phyloP scores from a whole-genome alignment of 176 grass and related monocot species.

The Olyra latifolia region DNA sequence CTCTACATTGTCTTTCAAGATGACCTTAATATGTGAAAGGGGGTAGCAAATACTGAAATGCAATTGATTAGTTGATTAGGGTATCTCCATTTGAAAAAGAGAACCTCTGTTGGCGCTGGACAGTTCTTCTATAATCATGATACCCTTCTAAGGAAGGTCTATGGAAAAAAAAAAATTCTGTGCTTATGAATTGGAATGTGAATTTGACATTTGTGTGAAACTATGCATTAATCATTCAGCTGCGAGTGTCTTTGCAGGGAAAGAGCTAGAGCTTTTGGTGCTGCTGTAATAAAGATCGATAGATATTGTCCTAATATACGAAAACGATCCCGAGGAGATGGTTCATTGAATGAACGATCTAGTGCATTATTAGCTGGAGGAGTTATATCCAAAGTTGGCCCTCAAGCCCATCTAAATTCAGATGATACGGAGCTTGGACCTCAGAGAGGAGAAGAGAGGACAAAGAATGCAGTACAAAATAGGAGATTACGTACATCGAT shows the following conservation, averaged over 20 bases:
- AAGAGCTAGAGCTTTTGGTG: slow-evolving; percentile 48
- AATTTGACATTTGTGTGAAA: slow-evolving; percentile 12
- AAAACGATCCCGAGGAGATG: slow-evolving; percentile 69
- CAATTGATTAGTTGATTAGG: slow-evolving; percentile 10
- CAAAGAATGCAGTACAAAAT: slow-evolving; percentile 61
- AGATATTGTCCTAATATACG: slow-evolving; percentile 47
- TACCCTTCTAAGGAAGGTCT: neutral
- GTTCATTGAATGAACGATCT: slow-evolving; percentile 57
- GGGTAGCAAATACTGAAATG: slow-evolving; percentile 18
- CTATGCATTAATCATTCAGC: slow-evolving; percentile 27
- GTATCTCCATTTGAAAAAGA: slow-evolving; percentile 27
- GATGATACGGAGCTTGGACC: slow-evolving; percentile 60
- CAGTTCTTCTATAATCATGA: slow-evolving; percentile 2
- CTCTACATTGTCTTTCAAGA: slow-evolving; percentile 21
- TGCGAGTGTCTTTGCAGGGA: slow-evolving; percentile 44
- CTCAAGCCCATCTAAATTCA: slow-evolving; percentile 57
- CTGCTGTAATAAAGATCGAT: slow-evolving; percentile 59
- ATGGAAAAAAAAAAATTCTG: neutral
- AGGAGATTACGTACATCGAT: slow-evolving; percentile 68
- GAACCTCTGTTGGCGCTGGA: neutral
- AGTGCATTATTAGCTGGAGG: slow-evolving; percentile 48
- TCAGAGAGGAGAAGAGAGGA: slow-evolving; percentile 67
- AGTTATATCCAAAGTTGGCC: slow-evolving; percentile 39
- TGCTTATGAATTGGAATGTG: slow-evolving; percentile 27
- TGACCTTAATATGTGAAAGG: slow-evolving; percentile 27